Evolutionary conservation across 169 alveolate species (phyloP).

Genomic region (Eimeria maxima): DNA sequence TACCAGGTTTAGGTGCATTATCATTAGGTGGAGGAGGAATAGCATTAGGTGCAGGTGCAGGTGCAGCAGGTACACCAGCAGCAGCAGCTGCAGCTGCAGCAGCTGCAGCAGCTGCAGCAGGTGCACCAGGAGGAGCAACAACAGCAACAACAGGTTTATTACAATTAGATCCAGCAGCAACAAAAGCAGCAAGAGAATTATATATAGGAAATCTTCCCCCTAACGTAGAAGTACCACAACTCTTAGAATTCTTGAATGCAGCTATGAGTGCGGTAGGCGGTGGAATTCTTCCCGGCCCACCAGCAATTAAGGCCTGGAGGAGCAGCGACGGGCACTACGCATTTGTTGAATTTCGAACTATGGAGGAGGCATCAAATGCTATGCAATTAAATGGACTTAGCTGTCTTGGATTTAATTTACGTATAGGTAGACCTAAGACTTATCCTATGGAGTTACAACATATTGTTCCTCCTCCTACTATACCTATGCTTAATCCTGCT

Average conservation of each 20-base stretch:
- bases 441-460: conserved; percentile 85
- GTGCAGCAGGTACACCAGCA: neutral
- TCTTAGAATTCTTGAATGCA: conserved; percentile 90
- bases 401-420: conserved; percentile 84
- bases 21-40: neutral
- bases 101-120: conserved; percentile 79
- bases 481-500: conserved; percentile 82
- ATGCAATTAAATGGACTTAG: conserved; percentile 90
- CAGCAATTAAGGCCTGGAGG: conserved; percentile 96
- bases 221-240: conserved; percentile 88
- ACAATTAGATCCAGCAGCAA: conserved; percentile 81
- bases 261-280: conserved; percentile 90
- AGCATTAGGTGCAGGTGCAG: neutral
- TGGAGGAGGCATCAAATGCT: conserved; percentile 96
- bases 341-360: conserved; percentile 96
- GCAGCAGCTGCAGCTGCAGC: conserved; percentile 61
- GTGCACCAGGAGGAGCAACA: conserved; percentile 25
- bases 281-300: conserved; percentile 89
- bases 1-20: neutral
- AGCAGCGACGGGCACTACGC: conserved; percentile 97
- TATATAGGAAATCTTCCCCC: conserved; percentile 93
- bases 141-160: conserved; percentile 68
- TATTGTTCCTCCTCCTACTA: conserved; percentile 86
- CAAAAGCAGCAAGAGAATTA: conserved; percentile 90
- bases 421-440: conserved; percentile 89